These are phyloP conservation scores for Sugiyamaella grinbergsii DNA, from an alignment of 1,139 yeast species.

Conservation along the genomic window DNA sequence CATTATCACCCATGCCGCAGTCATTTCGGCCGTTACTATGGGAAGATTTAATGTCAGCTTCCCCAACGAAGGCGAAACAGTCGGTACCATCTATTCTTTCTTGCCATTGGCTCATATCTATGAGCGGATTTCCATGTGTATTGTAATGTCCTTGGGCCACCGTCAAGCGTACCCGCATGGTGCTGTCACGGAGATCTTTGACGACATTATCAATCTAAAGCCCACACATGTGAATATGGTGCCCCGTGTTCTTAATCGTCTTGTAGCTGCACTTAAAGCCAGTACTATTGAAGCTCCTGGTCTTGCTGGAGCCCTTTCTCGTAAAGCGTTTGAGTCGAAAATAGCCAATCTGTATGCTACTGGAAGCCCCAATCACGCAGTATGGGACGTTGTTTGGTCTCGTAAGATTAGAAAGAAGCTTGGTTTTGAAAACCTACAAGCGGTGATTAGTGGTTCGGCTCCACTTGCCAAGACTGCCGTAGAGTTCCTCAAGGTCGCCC, in stretches of 20 bases:
- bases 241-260: constrained; percentile 65
- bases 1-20: constrained; percentile 56
- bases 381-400: constrained; percentile 55
- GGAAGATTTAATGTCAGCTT: constrained; percentile 35
- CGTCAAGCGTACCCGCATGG: constrained; percentile 53
- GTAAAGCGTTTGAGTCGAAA: constrained; percentile 47
- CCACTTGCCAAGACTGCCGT: constrained; percentile 67
- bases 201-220: constrained; percentile 57
- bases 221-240: constrained; percentile 60
- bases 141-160: constrained; percentile 37
- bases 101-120: constrained; percentile 74
- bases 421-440: constrained; percentile 56
- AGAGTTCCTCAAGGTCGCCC: constrained; percentile 61
- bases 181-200: constrained; percentile 50
- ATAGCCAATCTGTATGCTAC: constrained; percentile 41
- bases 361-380: constrained; percentile 42
- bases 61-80: constrained; percentile 35
- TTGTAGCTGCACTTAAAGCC: constrained; percentile 56
- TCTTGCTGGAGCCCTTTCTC: constrained; percentile 42
- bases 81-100: constrained; percentile 45
- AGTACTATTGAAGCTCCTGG: constrained; percentile 44
- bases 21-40: constrained; percentile 52
- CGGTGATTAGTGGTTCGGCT: constrained; percentile 67
- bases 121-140: constrained; percentile 46
- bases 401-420: constrained; percentile 56